Conservation (phyloP, 495 filamentous ascomycete species). For the Lasiosphaeris hirsuta region DNA sequence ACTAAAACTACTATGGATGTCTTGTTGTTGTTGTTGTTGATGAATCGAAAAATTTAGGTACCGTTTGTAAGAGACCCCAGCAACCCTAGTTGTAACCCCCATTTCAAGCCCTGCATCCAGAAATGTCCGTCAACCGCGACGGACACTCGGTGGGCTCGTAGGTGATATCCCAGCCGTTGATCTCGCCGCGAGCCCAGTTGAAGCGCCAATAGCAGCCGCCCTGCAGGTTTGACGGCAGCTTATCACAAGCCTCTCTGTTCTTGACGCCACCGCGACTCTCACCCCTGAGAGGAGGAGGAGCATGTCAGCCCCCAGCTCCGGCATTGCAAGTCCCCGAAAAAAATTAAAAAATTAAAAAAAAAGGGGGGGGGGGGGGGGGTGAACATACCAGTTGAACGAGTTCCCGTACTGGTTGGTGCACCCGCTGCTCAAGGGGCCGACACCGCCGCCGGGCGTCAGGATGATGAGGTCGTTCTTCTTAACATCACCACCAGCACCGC, state of each 20-base stretch:
- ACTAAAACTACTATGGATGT: too few species aligned
- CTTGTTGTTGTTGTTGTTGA: too few species aligned
- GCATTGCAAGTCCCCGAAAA: background rate
- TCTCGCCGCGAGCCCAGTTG: constrained; percentile 39
- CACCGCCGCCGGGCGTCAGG: constrained; percentile 51
- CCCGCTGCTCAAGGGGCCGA: constrained; percentile 42
- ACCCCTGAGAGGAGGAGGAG: constrained; percentile 44
- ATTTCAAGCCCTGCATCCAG: constrained; percentile 17
- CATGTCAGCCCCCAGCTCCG: background rate
- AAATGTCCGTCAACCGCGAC: constrained; percentile 18
- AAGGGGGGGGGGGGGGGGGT: background rate
- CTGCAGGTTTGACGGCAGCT: constrained; percentile 46
- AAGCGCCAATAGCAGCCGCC: constrained; percentile 53
- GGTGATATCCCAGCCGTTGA: constrained; percentile 25
- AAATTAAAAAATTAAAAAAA: too few species aligned
- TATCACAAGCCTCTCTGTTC: constrained; percentile 40
- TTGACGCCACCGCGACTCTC: constrained; percentile 46
- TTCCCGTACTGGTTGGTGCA: constrained; percentile 43
- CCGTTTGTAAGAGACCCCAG: too few species aligned
- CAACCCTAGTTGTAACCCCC: background rate
- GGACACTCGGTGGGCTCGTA: constrained; percentile 23
- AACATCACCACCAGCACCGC: constrained; percentile 38
- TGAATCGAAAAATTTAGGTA: too few species aligned
- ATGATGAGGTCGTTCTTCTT: constrained; percentile 49
- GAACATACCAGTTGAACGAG: constrained; percentile 16